A percentile compares a stretch with the other conserved stretches of the same genome.
Evolutionary conservation across 495 filamentous ascomycete genomes (phyloP).

Genomic region (Glutinoglossum americanum): DNA sequence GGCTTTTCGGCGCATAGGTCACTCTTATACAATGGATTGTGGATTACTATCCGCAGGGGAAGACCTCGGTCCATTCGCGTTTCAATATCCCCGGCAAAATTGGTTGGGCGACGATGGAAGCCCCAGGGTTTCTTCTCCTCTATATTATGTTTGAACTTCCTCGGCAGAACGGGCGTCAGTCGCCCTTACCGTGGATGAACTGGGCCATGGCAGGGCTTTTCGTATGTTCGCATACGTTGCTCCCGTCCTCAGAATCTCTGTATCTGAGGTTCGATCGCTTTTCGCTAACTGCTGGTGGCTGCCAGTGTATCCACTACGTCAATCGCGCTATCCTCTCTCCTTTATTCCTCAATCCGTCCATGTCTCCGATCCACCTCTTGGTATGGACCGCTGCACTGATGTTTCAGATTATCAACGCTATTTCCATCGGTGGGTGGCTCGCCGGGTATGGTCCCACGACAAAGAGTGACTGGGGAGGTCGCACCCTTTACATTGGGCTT

Average conservation of each 20-base stretch:
- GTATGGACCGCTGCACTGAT: slow-evolving; percentile 1
- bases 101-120: slow-evolving; percentile 77
- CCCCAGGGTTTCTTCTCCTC: slow-evolving; percentile 51
- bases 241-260: not conserved
- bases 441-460: slow-evolving; percentile 50
- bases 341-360: slow-evolving; percentile 57
- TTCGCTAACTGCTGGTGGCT: slow-evolving; percentile 12
- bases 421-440: slow-evolving; percentile 59
- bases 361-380: slow-evolving; percentile 50
- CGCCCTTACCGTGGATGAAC: slow-evolving; percentile 41
- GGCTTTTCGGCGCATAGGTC: slow-evolving; percentile 11
- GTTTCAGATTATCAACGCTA: slow-evolving; percentile 52
- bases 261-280: not conserved
- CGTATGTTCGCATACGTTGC: slow-evolving; percentile 15
- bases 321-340: slow-evolving; percentile 75
- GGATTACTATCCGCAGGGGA: slow-evolving; percentile 34
- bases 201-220: slow-evolving; percentile 42
- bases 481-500: slow-evolving; percentile 15
- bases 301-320: slow-evolving; percentile 48
- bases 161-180: slow-evolving; percentile 22
- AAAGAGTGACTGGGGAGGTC: slow-evolving; percentile 30
- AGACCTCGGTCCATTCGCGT: slow-evolving; percentile 51
- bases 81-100: slow-evolving; percentile 79
- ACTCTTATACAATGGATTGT: slow-evolving; percentile 21
- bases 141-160: slow-evolving; percentile 54